phyloP scores from a whole-genome alignment of 2,329 filamentous ascomycete genomes.

The Talaromyces atroroseus region DNA sequence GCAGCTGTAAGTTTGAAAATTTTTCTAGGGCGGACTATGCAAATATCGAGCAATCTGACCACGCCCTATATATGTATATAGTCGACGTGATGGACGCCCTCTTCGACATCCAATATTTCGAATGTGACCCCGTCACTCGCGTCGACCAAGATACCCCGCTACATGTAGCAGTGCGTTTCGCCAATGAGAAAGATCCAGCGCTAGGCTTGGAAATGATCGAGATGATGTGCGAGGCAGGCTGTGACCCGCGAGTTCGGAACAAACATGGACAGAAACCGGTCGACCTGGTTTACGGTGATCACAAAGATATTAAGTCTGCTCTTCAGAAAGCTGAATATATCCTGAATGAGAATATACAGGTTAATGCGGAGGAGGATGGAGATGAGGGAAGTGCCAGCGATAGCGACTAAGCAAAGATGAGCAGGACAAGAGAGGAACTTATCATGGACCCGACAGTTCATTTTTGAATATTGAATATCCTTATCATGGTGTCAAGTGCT shows the following conservation, averaged over 20 bases:
- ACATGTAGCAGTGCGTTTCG: constrained; percentile 41
- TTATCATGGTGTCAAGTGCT: not conserved
- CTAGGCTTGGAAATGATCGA: constrained; percentile 42
- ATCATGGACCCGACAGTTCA: not conserved
- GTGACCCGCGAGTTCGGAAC: constrained; percentile 44
- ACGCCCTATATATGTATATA: constrained; percentile 17
- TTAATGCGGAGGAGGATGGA: constrained; percentile 28
- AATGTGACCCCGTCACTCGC: constrained; percentile 44
- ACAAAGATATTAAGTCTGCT: constrained; percentile 35
- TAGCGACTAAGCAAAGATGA: constrained; percentile 19
- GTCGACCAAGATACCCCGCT: constrained; percentile 44
- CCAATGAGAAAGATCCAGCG: constrained; percentile 42
- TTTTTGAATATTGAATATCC: not conserved
- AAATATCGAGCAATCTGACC: not conserved
- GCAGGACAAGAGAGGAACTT: not conserved
- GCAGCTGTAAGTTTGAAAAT: constrained; percentile 63
- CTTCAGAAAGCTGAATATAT: constrained; percentile 45
- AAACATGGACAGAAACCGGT: constrained; percentile 43
- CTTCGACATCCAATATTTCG: constrained; percentile 44
- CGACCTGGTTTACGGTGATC: constrained; percentile 40
- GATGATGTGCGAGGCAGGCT: constrained; percentile 47
- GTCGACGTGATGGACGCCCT: constrained; percentile 45
- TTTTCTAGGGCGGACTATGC: not conserved
- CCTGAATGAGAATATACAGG: constrained; percentile 39
- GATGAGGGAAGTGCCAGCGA: constrained; percentile 37